Conservation (phyloP, 495 filamentous ascomycete species). For the Aspergillus biplanus region DNA sequence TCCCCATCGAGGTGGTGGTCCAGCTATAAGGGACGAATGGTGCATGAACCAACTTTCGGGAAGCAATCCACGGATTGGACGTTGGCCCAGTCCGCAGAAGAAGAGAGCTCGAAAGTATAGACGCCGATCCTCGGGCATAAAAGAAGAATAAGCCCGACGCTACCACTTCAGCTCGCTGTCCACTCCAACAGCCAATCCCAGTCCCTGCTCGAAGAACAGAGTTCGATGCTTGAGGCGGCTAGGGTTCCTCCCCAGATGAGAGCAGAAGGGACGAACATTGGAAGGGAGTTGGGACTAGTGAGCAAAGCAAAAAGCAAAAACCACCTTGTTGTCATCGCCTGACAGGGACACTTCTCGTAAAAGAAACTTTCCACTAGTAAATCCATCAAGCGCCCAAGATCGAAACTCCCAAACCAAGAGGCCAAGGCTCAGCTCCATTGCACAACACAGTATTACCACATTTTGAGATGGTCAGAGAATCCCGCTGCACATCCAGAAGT, state of each 20-base stretch:
- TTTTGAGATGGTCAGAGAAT: too few species aligned
- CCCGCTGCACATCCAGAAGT: too few species aligned
- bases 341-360: background rate
- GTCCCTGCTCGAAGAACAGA: too few species aligned
- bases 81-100: background rate
- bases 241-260: background rate
- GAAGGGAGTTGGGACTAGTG: background rate
- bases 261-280: background rate
- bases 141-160: background rate
- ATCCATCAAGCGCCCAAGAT: background rate
- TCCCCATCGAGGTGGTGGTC: background rate
- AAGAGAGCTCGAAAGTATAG: background rate
- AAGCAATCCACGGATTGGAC: conserved; percentile 13
- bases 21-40: background rate
- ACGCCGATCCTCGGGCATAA: conserved; percentile 19
- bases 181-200: background rate
- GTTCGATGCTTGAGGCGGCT: background rate
- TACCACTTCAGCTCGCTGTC: background rate
- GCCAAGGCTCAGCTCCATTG: too few species aligned
- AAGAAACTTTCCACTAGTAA: background rate
- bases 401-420: too few species aligned
- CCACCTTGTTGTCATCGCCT: background rate
- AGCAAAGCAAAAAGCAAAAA: background rate
- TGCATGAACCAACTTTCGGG: conserved; percentile 11
- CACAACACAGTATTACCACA: too few species aligned